A percentile compares a stretch with the other conserved stretches of the same genome.
Conservation (phyloP, 2,329 filamentous ascomycete genomes). For the Pyrenochaeta sp. region DNA sequence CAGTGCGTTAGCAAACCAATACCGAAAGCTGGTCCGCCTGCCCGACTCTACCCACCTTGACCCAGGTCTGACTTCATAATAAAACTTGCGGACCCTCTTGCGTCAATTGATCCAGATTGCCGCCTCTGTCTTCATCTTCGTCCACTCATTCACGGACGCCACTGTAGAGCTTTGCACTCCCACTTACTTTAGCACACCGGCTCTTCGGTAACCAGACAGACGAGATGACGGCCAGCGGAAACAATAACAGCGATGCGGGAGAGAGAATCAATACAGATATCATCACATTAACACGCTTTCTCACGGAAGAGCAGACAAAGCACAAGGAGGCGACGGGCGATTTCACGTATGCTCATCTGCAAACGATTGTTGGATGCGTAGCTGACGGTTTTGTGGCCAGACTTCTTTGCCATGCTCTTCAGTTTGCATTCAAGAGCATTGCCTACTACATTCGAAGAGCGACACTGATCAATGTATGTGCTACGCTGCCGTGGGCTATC, state of each 20-base stretch:
- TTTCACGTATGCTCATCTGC: slow-evolving; percentile 78
- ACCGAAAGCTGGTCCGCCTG: slow-evolving; percentile 46
- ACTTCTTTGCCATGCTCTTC: slow-evolving; percentile 93
- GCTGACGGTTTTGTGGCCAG: slow-evolving; percentile 57
- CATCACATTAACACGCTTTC: slow-evolving; percentile 90
- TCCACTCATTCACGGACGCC: slow-evolving; percentile 2
- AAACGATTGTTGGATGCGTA: background rate
- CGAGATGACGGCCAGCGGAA: slow-evolving; percentile 51
- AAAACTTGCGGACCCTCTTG: slow-evolving; percentile 23
- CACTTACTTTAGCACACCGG: background rate
- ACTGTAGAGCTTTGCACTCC: background rate
- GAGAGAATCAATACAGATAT: slow-evolving; percentile 97
- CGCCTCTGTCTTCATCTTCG: slow-evolving; percentile 2
- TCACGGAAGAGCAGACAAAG: slow-evolving; percentile 95
- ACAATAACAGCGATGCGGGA: slow-evolving; percentile 56
- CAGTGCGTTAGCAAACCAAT: slow-evolving; percentile 37
- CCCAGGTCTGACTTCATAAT: slow-evolving; percentile 43
- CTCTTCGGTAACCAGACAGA: background rate
- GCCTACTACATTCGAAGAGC: slow-evolving; percentile 98
- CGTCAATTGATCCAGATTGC: slow-evolving; percentile 21
- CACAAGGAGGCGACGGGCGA: slow-evolving; percentile 95
- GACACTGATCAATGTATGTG: slow-evolving; percentile 79
- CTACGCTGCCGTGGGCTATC: background rate
- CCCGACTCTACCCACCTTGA: slow-evolving; percentile 50
- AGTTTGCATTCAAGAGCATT: slow-evolving; percentile 99